A percentile compares a stretch with the other conserved stretches of the same genome.
Evolutionary conservation across 2,329 filamentous ascomycete species (phyloP).

Genomic region (Aureobasidium sp.): DNA sequence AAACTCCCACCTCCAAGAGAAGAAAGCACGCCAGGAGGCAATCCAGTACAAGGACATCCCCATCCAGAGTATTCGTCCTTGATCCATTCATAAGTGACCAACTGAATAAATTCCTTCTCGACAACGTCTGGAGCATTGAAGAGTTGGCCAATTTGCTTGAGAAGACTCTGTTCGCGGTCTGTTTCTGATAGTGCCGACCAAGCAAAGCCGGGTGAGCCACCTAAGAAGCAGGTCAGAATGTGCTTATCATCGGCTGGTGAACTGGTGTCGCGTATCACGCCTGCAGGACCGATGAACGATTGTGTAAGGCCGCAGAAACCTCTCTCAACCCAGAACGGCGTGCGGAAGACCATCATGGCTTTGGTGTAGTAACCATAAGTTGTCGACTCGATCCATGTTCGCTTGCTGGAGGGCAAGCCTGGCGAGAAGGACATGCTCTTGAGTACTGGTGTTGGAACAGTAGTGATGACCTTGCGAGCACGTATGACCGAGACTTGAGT

Average conservation of each 20-base stretch:
- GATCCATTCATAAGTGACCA: slow-evolving; percentile 24
- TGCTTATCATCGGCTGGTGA: background rate
- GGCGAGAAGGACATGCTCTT: slow-evolving; percentile 44
- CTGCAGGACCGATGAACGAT: slow-evolving; percentile 41
- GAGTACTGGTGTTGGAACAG: slow-evolving; percentile 43
- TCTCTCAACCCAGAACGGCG: slow-evolving; percentile 40
- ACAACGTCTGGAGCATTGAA: background rate
- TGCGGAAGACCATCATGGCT: slow-evolving; percentile 41
- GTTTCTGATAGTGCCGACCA: slow-evolving; percentile 15
- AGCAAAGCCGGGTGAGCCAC: slow-evolving; percentile 3
- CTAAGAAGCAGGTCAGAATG: slow-evolving; percentile 8
- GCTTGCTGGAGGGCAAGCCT: slow-evolving; percentile 37
- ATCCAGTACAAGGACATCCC: slow-evolving; percentile 3
- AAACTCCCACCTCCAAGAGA: slow-evolving; percentile 18
- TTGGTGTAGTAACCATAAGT: slow-evolving; percentile 47
- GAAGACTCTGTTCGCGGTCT: background rate
- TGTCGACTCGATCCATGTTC: slow-evolving; percentile 28
- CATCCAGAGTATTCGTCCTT: slow-evolving; percentile 20
- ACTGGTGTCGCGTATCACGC: slow-evolving; percentile 42
- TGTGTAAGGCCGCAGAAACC: slow-evolving; percentile 42
- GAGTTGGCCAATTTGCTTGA: slow-evolving; percentile 6
- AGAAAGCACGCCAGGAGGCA: slow-evolving; percentile 2
- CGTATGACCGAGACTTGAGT: slow-evolving; percentile 27
- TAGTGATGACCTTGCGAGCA: slow-evolving; percentile 42
- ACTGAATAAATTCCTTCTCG: slow-evolving; percentile 13